Conservation (phyloP, 1,284 basidiomycete species). For the Tilletia caries region DNA sequence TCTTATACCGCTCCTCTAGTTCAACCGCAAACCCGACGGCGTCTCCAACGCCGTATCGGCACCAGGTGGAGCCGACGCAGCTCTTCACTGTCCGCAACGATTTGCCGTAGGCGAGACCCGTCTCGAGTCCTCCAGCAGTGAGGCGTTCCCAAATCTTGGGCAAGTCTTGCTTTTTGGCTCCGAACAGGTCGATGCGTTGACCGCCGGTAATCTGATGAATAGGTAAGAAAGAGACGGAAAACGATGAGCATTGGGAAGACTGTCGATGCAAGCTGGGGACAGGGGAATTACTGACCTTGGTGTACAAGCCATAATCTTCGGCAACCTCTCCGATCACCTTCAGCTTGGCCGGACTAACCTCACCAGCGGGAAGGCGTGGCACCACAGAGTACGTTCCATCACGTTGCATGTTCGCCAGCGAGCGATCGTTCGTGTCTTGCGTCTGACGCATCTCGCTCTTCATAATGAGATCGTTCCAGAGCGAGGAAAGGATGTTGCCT, state of each 20-base stretch:
- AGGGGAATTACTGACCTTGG: conserved; percentile 51
- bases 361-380: conserved; percentile 68
- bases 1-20: conserved; percentile 71
- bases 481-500: conserved; percentile 66
- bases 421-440: conserved; percentile 68
- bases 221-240: conserved; percentile 17
- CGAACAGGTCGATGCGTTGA: conserved; percentile 71
- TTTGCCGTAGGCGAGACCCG: conserved; percentile 72
- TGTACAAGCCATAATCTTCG: conserved; percentile 67
- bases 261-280: conserved; percentile 66
- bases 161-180: conserved; percentile 70
- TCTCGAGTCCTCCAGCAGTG: conserved; percentile 68
- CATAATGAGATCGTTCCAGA: conserved; percentile 70
- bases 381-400: conserved; percentile 73
- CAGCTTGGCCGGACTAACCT: conserved; percentile 68
- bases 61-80: conserved; percentile 66
- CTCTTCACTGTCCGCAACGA: conserved; percentile 63
- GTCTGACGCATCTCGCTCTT: conserved; percentile 65
- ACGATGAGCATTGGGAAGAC: conserved; percentile 30
- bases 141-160: conserved; percentile 72
- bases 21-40: conserved; percentile 70
- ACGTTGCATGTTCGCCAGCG: conserved; percentile 72
- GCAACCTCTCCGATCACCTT: conserved; percentile 69
- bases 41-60: conserved; percentile 72
- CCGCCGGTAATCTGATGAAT: conserved; percentile 55